Conservation (phyloP, 148 eudicot genomes). For the Limonium bicolor region DNA sequence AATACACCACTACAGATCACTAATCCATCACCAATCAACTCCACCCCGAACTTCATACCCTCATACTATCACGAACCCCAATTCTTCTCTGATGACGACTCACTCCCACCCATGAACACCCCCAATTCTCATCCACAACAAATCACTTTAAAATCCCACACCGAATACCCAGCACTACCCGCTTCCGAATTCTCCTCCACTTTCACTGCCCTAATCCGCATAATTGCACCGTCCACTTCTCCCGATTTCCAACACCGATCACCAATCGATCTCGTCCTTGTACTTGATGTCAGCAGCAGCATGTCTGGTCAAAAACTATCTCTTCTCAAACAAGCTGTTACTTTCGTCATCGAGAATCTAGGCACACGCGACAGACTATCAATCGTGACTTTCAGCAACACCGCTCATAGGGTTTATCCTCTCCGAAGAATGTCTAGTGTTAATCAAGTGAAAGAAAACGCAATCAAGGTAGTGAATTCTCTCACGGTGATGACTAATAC, state of each 20-base stretch:
- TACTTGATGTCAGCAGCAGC: conserved; percentile 55
- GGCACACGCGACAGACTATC: conserved; percentile 61
- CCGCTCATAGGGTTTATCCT: conserved; percentile 50
- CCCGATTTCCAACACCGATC: conserved; percentile 45
- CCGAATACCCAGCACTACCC: too few relatives aligned
- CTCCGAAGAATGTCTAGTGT: conserved; percentile 53
- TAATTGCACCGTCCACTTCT: conserved; percentile 6
- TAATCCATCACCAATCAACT: too few relatives aligned
- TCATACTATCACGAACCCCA: too few relatives aligned
- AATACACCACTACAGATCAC: too few relatives aligned
- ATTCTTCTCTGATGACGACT: too few relatives aligned
- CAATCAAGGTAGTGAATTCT: conserved; percentile 55
- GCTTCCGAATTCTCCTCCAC: too few relatives aligned
- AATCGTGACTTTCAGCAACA: conserved; percentile 49
- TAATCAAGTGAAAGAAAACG: conserved; percentile 44
- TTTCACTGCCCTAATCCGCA: conserved; percentile 5
- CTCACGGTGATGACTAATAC: conserved; percentile 23
- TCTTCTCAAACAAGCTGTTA: conserved; percentile 42
- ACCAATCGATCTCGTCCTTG: conserved; percentile 73
- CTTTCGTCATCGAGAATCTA: conserved; percentile 43
- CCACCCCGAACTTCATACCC: too few relatives aligned
- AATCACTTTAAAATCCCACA: too few relatives aligned
- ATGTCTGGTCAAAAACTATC: conserved; percentile 20
- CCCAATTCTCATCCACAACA: too few relatives aligned
- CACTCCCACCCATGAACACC: too few relatives aligned